A percentile compares a stretch with the other conserved stretches of the same genome.
Conservation (phyloP, 176 grass and related monocot genomes). For the Aegilops tauschii region DNA sequence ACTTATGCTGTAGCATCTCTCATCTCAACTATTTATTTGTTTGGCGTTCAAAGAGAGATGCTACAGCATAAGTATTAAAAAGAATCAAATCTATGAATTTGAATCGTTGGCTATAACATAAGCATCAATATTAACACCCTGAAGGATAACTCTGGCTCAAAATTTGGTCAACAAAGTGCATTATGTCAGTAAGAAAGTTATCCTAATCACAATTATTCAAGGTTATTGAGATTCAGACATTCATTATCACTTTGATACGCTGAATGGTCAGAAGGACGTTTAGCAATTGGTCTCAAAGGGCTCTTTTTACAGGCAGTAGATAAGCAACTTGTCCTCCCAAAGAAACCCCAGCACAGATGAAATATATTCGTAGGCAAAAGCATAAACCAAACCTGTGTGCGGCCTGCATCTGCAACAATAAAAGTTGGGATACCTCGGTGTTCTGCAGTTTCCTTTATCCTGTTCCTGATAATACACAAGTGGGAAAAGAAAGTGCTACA, state of each 20-base stretch:
- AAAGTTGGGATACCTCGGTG: constrained; percentile 72
- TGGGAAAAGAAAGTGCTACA: background rate
- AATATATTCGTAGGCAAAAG: background rate
- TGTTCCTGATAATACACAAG: constrained; percentile 54
- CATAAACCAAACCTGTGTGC: constrained; percentile 70
- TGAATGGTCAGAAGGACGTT: too few relatives aligned
- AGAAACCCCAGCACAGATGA: too few relatives aligned
- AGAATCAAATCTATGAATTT: background rate
- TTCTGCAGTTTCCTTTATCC: constrained; percentile 80
- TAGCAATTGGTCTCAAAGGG: background rate
- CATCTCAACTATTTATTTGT: too few relatives aligned
- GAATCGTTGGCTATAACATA: background rate
- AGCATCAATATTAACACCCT: background rate
- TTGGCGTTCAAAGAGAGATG: background rate
- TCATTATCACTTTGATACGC: too few relatives aligned
- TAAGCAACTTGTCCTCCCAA: too few relatives aligned
- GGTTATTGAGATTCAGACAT: too few relatives aligned
- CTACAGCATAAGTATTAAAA: background rate
- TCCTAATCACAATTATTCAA: too few relatives aligned
- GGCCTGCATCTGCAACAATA: constrained; percentile 91
- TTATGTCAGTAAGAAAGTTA: too few relatives aligned
- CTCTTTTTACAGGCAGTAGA: background rate
- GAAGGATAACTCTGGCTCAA: background rate
- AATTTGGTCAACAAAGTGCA: background rate
- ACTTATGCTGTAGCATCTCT: too few relatives aligned